Conservation (phyloP, 371 early-diverging fungal genomes). For the Syncephalastrum racemosum region DNA sequence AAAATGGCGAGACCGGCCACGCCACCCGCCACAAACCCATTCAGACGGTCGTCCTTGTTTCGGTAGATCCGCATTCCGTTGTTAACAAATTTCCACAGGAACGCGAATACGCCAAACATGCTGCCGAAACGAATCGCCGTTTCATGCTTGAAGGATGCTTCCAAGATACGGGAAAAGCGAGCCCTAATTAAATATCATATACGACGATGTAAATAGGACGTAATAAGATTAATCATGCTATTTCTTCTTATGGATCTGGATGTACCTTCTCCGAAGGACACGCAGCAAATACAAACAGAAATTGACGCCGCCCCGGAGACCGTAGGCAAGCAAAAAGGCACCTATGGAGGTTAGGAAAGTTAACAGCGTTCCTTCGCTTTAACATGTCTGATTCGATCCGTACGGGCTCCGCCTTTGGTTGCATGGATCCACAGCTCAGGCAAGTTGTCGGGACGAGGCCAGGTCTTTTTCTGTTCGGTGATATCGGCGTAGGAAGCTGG, state of each 20-base stretch:
- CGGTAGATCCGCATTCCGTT: slow-evolving; percentile 61
- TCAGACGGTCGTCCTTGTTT: slow-evolving; percentile 59
- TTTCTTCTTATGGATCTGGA: background rate
- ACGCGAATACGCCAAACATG: slow-evolving; percentile 74
- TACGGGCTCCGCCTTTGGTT: slow-evolving; percentile 48
- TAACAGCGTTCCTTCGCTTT: background rate
- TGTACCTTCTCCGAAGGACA: slow-evolving; percentile 47
- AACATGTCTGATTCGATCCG: slow-evolving; percentile 3
- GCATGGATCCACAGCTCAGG: slow-evolving; percentile 43
- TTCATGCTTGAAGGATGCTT: slow-evolving; percentile 50
- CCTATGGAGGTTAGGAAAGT: slow-evolving; percentile 24
- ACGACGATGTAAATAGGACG: background rate
- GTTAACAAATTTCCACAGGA: slow-evolving; percentile 74
- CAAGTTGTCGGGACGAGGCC: slow-evolving; percentile 36
- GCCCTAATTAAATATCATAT: slow-evolving; percentile 30
- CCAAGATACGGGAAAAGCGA: slow-evolving; percentile 35
- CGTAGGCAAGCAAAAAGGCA: slow-evolving; percentile 49
- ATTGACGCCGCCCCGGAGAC: slow-evolving; percentile 49
- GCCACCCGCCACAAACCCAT: slow-evolving; percentile 60
- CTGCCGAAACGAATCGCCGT: slow-evolving; percentile 66
- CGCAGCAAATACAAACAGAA: slow-evolving; percentile 47
- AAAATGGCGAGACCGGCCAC: slow-evolving; percentile 58
- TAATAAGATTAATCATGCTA: background rate
- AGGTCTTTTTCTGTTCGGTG: slow-evolving; percentile 23
- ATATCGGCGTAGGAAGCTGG: slow-evolving; percentile 31